Percentiles rank a stretch among this genome's conserved stretches.
phyloP scores from a whole-genome alignment of 1,284 basidiomycete species.

The Ganoderma multipileum region DNA sequence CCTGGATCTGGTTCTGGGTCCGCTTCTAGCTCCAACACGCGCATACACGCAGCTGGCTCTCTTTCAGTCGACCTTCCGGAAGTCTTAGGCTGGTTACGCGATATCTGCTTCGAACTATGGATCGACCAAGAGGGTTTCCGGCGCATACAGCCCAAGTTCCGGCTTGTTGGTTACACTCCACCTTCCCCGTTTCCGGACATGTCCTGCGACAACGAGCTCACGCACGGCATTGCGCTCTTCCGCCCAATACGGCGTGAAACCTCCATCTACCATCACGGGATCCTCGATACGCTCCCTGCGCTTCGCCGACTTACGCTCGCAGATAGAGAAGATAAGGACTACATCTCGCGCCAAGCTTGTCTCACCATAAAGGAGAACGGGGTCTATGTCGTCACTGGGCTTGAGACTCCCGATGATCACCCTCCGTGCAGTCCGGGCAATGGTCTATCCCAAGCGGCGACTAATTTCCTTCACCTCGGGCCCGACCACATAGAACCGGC shows the following conservation, averaged over 20 bases:
- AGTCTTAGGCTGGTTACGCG: constrained; percentile 58
- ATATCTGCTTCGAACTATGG: constrained; percentile 64
- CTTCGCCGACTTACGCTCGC: constrained; percentile 71
- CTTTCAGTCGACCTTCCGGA: constrained; percentile 40
- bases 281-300: constrained; percentile 71
- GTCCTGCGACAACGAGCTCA: constrained; percentile 36
- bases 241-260: constrained; percentile 61
- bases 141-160: constrained; percentile 62
- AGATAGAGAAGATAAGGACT: constrained; percentile 71
- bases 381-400: constrained; percentile 74
- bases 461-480: constrained; percentile 7
- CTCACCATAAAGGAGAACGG: constrained; percentile 72
- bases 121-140: constrained; percentile 86
- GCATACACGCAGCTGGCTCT: constrained; percentile 4
- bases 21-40: constrained; percentile 15
- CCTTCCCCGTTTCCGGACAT: constrained; percentile 26
- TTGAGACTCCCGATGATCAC: constrained; percentile 50
- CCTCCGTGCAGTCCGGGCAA: constrained; percentile 32
- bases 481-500: constrained; percentile 28
- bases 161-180: constrained; percentile 56
- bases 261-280: constrained; percentile 74
- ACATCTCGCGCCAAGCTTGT: constrained; percentile 73
- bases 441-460: constrained; percentile 8
- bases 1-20: constrained; percentile 8
- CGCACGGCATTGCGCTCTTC: constrained; percentile 63